Conservation (phyloP, 1,139 yeast species). For the Komagataea norvegica region DNA sequence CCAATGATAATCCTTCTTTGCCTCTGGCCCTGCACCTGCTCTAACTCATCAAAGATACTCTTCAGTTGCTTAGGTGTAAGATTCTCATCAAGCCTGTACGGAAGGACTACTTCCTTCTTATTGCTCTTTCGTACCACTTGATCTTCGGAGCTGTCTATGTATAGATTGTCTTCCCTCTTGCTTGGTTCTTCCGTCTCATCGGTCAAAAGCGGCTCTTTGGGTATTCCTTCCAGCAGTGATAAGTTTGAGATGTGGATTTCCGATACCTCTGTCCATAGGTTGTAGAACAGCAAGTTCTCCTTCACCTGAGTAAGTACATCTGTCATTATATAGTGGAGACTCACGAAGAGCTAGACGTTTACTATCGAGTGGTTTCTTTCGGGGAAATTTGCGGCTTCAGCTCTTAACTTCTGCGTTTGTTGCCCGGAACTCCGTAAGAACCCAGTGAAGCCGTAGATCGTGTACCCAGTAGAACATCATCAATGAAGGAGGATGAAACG, state of each 20-base stretch:
- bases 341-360: too few species aligned
- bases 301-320: slow-evolving; percentile 23
- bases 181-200: slow-evolving; percentile 20
- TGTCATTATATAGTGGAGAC: too few species aligned
- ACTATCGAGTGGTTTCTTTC: too few species aligned
- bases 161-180: slow-evolving; percentile 1
- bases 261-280: slow-evolving; percentile 47
- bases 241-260: slow-evolving; percentile 18
- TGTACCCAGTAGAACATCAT: too few species aligned
- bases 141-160: not conserved
- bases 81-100: slow-evolving; percentile 28
- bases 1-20: slow-evolving; percentile 49
- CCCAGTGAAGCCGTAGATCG: too few species aligned
- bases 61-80: slow-evolving; percentile 33
- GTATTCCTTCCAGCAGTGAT: slow-evolving; percentile 28
- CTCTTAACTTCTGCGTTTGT: too few species aligned
- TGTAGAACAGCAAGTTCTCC: slow-evolving; percentile 46
- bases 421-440: too few species aligned
- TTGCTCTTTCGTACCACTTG: not conserved
- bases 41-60: slow-evolving; percentile 26
- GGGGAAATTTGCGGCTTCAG: too few species aligned
- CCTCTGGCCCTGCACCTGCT: slow-evolving; percentile 22
- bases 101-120: slow-evolving; percentile 29
- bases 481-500: too few species aligned
- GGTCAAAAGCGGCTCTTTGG: slow-evolving; percentile 30